A percentile compares a stretch with the other conserved stretches of the same genome.
These are phyloP conservation scores for Fusarium sp. DNA, from an alignment of 2,329 filamentous ascomycete species.

Conservation along the genomic window DNA sequence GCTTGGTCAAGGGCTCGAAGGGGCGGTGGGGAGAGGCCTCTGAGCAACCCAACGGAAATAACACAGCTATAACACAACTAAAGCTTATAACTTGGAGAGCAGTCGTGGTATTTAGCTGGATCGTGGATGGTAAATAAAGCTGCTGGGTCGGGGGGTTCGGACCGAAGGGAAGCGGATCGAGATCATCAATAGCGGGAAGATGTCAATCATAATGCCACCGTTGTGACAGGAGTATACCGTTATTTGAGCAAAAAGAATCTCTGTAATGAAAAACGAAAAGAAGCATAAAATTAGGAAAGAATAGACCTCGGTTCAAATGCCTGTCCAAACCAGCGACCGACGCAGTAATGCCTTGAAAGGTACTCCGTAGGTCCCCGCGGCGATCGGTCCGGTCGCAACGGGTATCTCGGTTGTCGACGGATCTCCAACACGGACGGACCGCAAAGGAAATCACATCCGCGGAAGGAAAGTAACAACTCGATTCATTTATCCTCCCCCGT, in stretches of 20 bases:
- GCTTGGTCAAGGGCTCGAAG: too few relatives aligned
- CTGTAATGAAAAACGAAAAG: neutral
- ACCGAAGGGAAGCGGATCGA: neutral
- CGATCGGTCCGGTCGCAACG: neutral
- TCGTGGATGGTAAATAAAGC: neutral
- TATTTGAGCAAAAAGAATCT: neutral
- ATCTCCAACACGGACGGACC: neutral
- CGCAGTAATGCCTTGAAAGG: neutral
- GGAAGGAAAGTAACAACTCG: neutral
- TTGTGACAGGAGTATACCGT: neutral
- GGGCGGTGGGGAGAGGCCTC: too few relatives aligned
- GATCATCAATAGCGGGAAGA: neutral
- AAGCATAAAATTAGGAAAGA: neutral
- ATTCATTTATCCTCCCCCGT: neutral
- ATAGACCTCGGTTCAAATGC: neutral
- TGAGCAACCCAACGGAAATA: too few relatives aligned
- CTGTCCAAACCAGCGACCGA: neutral
- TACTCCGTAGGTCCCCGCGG: neutral
- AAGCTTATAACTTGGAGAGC: neutral
- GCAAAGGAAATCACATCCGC: neutral
- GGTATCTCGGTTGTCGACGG: neutral
- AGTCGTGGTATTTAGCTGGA: neutral
- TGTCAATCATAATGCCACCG: neutral
- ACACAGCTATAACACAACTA: too few relatives aligned
- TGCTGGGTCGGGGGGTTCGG: neutral